Percentiles rank a stretch among this genome's conserved stretches.
phyloP scores from a whole-genome alignment of 1,284 basidiomycete genomes.

The Boletus semigastroideus region DNA sequence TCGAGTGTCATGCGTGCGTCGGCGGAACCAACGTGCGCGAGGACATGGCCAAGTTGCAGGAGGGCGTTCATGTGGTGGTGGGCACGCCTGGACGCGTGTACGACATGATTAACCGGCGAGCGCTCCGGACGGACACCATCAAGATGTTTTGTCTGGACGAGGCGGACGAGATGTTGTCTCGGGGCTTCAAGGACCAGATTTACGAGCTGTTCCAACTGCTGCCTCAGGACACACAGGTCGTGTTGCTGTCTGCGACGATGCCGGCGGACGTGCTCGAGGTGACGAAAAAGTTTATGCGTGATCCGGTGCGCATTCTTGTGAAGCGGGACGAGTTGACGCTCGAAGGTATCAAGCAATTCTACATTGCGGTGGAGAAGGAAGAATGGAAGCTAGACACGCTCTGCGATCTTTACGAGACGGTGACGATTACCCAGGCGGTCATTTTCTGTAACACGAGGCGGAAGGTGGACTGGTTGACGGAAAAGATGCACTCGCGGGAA shows the following conservation, averaged over 20 bases:
- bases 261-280: conserved; percentile 98
- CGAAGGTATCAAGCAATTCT: conserved; percentile 99
- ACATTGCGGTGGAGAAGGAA: conserved; percentile 99
- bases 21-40: conserved; percentile 97
- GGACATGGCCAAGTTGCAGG: conserved; percentile 97
- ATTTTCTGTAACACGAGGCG: conserved; percentile 99
- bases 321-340: conserved; percentile 99
- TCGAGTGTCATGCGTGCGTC: conserved; percentile 98
- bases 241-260: conserved; percentile 92
- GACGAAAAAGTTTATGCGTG: conserved; percentile 99
- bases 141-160: conserved; percentile 99
- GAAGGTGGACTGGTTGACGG: conserved; percentile 99
- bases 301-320: conserved; percentile 96
- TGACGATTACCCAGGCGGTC: conserved; percentile 98
- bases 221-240: conserved; percentile 98
- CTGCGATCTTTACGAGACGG: conserved; percentile 95
- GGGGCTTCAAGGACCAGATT: conserved; percentile 99
- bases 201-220: conserved; percentile 99
- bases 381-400: conserved; percentile 99
- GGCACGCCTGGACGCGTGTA: conserved; percentile 98
- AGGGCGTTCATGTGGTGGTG: conserved; percentile 95
- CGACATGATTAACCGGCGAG: conserved; percentile 97
- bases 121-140: conserved; percentile 93
- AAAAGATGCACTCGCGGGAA: conserved; percentile 88
- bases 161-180: conserved; percentile 95